Base-by-base conservation (phyloP, 1,284 basidiomycete species). In the Volvariella volvacea region DNA sequence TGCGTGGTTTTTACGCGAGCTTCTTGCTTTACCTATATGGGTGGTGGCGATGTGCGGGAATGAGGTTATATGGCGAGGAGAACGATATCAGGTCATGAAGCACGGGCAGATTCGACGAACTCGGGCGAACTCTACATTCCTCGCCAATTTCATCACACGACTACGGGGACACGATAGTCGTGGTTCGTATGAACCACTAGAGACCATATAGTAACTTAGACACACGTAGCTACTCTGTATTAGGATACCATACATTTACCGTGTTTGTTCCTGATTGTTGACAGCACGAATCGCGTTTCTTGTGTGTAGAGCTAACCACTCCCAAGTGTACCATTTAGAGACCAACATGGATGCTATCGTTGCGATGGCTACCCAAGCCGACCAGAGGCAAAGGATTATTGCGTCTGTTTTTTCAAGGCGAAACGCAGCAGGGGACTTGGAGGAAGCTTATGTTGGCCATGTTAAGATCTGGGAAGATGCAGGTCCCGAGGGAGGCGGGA, bases 391-490 rank as follows among this genome's bases (percentile, higher is more conserved):
- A 54, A 77, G 80, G 51, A 94, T 96, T 55, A 81, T 91, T 52
- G 65, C 75, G 1, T 93, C 92, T 4, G 82, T 94, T 2, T 95
- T 96, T 67, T 75, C 80, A 22, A 78, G 79, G 54, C 71, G 81
- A 41, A 80, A 78, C 56, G 78, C 78, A 14, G 66, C 69, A 48
- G 80, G 80, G 17, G 68, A 66, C 31, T 65, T 79, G 0, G 83
- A 83, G 45, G 92, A 95, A 63, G 75, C 71, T 16, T 90, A 94
- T 59, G 79, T 93, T 46, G 74, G 82, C 36, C 91, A 92, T 65
- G 59, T 94, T 59, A 93, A 93, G 71, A 89, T 95, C 31, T 91
- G 84, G 79, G 93, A 97, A 65, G 82, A 87, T 50, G 73, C 76
- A 22, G 75, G 73, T 15, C 52, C 67, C 22, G 86, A 86, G 44